Evolutionary conservation across 2,329 filamentous ascomycete genomes (phyloP), one percentile per base, ranked within the genome.

Genomic region (Bipolaris gigantea): DNA sequence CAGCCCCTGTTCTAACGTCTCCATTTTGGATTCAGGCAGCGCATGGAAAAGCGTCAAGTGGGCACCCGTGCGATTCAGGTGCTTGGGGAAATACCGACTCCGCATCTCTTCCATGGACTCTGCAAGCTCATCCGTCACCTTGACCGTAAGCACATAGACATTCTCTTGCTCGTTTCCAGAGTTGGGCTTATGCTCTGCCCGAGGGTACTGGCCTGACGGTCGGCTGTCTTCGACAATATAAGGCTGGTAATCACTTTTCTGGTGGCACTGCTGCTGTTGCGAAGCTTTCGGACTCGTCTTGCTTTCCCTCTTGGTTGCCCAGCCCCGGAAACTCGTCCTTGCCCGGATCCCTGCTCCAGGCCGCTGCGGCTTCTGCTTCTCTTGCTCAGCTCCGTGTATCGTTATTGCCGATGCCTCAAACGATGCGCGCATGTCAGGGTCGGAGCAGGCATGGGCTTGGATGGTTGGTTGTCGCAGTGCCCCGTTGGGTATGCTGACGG

Each of bases 11-110:
- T 76, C 65, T 13, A 79, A 72, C 23, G 55, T 55, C 33, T 62
- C 57, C 15, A 77, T 61, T 44, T 73, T 71, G 35, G 74, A 77
- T 40, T 69, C 72, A 0, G 77, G 77, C 23, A 80, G 66, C 5
- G 77, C 77, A 56, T 79, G 77, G 61, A 79, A 79, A 3, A 79
- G 67, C 1, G 77, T 79, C 16, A 80, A 57, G 55, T 80, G 77
- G 5, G 77, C 77, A 2, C 72, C 73, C 1, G 75, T 73, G 35
- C 74, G 73, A 58, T 79, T 79, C 52, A 78, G 61, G 9, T 68
- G 66, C n/a, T 63, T 64, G 0, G 77, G 77, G 44, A 79, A 80
- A 61, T 78, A 76, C 25, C 66, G 59, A 16, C 71, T 66, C 25
- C 77, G 70, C 39, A 78, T 61, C 5, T 62, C 56, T 38, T 76